Percentiles rank a stretch among this genome's conserved stretches.
Conservation (phyloP, 2,329 filamentous ascomycete genomes). For the Thielaviopsis ethacetica region DNA sequence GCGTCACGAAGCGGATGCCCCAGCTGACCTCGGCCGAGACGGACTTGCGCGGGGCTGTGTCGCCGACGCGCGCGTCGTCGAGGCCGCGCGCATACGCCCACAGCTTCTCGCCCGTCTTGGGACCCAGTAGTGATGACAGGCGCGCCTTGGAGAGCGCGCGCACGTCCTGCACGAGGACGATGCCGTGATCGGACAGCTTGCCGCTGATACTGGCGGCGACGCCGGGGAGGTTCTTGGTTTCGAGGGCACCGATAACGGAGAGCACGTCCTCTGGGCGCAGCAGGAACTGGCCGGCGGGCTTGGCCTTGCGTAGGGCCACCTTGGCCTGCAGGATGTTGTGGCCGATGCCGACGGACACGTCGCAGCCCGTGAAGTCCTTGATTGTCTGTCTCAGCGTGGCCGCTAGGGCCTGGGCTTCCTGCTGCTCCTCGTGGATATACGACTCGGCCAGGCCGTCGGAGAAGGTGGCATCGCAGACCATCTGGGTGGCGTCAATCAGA, state of each 20-base stretch:
- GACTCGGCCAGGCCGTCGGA: constrained; percentile 36
- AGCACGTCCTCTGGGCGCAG: constrained; percentile 68
- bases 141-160: constrained; percentile 61
- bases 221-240: constrained; percentile 70
- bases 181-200: constrained; percentile 74
- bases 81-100: constrained; percentile 85
- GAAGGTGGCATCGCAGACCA: constrained; percentile 48
- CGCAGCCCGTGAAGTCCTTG: constrained; percentile 60
- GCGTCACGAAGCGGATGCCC: constrained; percentile 88
- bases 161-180: constrained; percentile 71
- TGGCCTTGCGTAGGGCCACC: constrained; percentile 76
- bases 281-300: constrained; percentile 85
- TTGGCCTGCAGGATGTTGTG: constrained; percentile 83
- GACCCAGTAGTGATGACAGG: constrained; percentile 57
- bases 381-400: constrained; percentile 49
- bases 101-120: constrained; percentile 82
- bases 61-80: constrained; percentile 70
- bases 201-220: constrained; percentile 82
- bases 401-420: constrained; percentile 54
- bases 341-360: constrained; percentile 86
- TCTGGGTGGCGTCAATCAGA: constrained; percentile 61
- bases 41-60: constrained; percentile 74
- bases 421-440: constrained; percentile 50
- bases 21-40: constrained; percentile 96
- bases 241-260: constrained; percentile 58